Evolutionary conservation across 768 basidiomycete species (phyloP), one percentile per base, ranked within the genome.

Genomic region (Hericium coralloides): DNA sequence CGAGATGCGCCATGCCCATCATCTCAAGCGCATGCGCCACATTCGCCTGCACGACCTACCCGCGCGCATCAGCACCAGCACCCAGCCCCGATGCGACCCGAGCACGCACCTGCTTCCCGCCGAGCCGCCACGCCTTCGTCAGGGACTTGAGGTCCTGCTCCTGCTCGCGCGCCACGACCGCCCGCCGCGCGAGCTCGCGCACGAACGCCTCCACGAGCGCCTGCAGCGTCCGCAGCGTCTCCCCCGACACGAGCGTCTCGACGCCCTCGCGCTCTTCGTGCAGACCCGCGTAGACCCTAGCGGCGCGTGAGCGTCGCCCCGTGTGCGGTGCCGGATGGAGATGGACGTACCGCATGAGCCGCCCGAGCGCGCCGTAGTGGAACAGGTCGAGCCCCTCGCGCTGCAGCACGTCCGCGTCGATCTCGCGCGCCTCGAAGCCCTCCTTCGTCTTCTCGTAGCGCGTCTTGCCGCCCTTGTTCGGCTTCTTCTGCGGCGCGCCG

Each of bases 101-200:
- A 58, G 56, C 55, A 10, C 38, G 22, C n/a, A 63, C 56, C 62
- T 78, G 72, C 31, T 74, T 73, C 48, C 68, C 68, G 12, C 72
- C 72, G 3, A 73, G 54, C 49, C 76, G 72, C 84, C 87, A 89
- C 7, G 75, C 83, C 62, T 79, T 85, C 49, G 79, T 79, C 18
- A 77, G 76, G 41, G 73, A 71, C 68, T 87, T 88, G 64, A 84
- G 65, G 36, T 70, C 68, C 54, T 73, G 67, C 61, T 87, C 86
- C 57, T 83, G 79, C 62, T 86, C 84, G 43, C 79, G 79, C 38
- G 76, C 70, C 7, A 79, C 70, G 45, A 87, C 76, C 20, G 77
- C 72, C 37, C 73, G 75, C 55, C 79, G 76, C 2, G 85, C 69
- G 0, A 82, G 54, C 38, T 78, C 74, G 8, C 76, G 74, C 15